Evolutionary conservation across 306 rosid species (phyloP).

Genomic region (Cyamopsis tetragonoloba): DNA sequence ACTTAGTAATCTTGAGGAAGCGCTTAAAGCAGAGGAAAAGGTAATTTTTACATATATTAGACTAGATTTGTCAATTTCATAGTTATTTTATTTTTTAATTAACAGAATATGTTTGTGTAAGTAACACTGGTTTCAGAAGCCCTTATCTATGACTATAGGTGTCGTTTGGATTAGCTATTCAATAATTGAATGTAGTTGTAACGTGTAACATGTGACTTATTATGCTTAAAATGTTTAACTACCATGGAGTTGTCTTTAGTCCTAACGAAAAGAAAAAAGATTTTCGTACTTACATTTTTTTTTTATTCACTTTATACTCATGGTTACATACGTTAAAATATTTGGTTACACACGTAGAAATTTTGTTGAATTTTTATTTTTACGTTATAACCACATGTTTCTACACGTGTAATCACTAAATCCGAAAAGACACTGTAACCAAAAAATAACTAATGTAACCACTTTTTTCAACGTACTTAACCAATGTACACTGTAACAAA

Average conservation of each 20-base stretch:
- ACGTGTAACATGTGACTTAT: not conserved
- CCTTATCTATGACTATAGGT: slow-evolving; percentile 1
- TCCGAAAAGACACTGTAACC: too few species aligned
- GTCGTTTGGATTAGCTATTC: slow-evolving; percentile 1
- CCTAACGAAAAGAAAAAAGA: too few species aligned
- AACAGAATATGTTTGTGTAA: not conserved
- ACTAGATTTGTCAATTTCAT: not conserved
- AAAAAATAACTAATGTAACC: too few species aligned
- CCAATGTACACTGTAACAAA: too few species aligned
- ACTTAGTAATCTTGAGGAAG: slow-evolving; percentile 81
- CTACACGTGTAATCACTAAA: too few species aligned
- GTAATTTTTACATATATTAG: slow-evolving; percentile 30
- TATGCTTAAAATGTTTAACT: not conserved
- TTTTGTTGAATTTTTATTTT: too few species aligned
- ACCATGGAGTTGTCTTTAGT: not conserved
- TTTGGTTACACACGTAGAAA: too few species aligned
- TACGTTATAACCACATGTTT: too few species aligned
- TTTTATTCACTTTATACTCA: too few species aligned
- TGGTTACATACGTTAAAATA: too few species aligned
- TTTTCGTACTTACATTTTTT: too few species aligned
- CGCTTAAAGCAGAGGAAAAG: slow-evolving; percentile 86
- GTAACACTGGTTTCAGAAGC: not conserved
- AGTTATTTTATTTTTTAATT: not conserved
- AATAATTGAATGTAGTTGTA: not conserved
- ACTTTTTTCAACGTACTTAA: too few species aligned